Conservation (phyloP, 1,284 basidiomycete species). For the Ganoderma lingzhi region DNA sequence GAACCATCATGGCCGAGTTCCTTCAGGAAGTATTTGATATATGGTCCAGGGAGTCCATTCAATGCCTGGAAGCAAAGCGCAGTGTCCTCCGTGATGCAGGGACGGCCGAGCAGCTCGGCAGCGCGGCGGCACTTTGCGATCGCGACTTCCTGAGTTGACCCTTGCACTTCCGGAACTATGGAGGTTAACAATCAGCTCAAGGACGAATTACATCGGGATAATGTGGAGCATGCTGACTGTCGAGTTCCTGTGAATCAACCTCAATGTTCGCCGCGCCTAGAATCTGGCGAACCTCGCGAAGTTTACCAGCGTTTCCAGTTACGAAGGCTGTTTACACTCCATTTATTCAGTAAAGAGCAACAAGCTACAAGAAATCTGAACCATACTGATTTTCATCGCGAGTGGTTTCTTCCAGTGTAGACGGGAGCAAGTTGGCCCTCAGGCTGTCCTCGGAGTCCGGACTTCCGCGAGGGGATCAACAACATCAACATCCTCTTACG, state of each 20-base stretch:
- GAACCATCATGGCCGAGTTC: slow-evolving; percentile 81
- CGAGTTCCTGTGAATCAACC: slow-evolving; percentile 73
- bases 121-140: slow-evolving; percentile 88
- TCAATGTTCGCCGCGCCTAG: slow-evolving; percentile 67
- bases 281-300: slow-evolving; percentile 88
- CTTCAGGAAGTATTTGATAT: slow-evolving; percentile 93
- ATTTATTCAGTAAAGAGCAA: not conserved
- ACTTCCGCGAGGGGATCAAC: not conserved
- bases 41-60: slow-evolving; percentile 92
- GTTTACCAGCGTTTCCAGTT: slow-evolving; percentile 95
- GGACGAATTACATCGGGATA: too few relatives aligned
- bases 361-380: not conserved
- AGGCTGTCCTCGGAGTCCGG: not conserved
- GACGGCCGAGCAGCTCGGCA: slow-evolving; percentile 82
- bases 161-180: slow-evolving; percentile 93
- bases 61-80: slow-evolving; percentile 93
- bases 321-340: slow-evolving; percentile 75
- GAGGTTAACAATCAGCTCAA: not conserved
- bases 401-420: not conserved
- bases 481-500: not conserved
- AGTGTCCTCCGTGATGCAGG: slow-evolving; percentile 98
- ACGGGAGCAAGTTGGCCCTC: not conserved
- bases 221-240: slow-evolving; percentile 56
- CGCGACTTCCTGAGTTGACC: slow-evolving; percentile 92
- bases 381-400: slow-evolving; percentile 29